Base-by-base conservation (phyloP, 495 filamentous ascomycete genomes). In the Viridothelium virens region DNA sequence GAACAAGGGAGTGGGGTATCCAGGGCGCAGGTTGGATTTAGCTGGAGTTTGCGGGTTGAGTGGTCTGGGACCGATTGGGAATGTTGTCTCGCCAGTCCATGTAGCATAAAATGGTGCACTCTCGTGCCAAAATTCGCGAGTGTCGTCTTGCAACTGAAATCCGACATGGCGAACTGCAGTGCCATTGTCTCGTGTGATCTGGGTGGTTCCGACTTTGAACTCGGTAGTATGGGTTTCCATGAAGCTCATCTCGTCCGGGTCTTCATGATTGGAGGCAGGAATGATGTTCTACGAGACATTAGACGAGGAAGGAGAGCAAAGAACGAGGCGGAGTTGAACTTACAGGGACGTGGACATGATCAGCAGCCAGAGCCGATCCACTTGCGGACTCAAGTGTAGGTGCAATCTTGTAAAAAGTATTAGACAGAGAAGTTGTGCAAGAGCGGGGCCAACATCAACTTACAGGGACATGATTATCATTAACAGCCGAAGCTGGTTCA, bases 161-260 rank as follows among this genome's bases (percentile, higher is more conserved):
- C 53, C 53, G 53, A 59, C 4, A 7, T 36, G 53, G 5, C 53
- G 53, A 31, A 59, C 31, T 7, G 7, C 5, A 3, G 7, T 59
- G 31, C 53, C 53, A 36, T 59, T 4, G 6, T 59, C 11, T 11
- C 31, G 53, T 18, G 36, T 59, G 31, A 59, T 36, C 53, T 59
- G 53, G 53, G 7, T 36, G n/a, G 53, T 59, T 33, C 53, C 53
- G 36, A 31, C 25, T 14, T 59, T 59, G 53, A 3, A 59, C 10
- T 34, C 31, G 18, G 53, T 59, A 4, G 25, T 3, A 9, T 59
- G 53, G 14, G 18, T 9, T 36, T 59, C 53, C 31, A 59, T 36
- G 36, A 59, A 34, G 53, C 31, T 36, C 53, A 59, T 59, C 14
- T 59, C 53, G 31, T 59, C 31, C 3, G 53, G 53, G 53, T 59